Conservation (phyloP, 495 filamentous ascomycete species). For the Penicillium chermesinum region DNA sequence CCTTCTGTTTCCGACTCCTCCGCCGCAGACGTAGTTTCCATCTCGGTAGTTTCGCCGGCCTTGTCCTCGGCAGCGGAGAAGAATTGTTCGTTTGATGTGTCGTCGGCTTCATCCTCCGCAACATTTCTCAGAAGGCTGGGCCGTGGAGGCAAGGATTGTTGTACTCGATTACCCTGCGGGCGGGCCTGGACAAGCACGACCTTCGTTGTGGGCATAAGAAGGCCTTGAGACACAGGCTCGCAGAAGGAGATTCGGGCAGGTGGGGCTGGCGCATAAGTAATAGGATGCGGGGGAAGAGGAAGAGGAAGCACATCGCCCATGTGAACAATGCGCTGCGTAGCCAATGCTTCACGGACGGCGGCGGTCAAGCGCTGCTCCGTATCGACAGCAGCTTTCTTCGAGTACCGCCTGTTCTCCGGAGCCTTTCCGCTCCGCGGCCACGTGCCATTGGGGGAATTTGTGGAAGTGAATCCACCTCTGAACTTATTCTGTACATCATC, state of each 20-base stretch:
- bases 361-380: constrained; percentile 63
- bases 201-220: constrained; percentile 64
- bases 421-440: constrained; percentile 35
- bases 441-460: constrained; percentile 32
- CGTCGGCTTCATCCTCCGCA: constrained; percentile 65
- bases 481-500: constrained; percentile 60
- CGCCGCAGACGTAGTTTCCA: constrained; percentile 46
- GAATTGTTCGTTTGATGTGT: constrained; percentile 82
- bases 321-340: constrained; percentile 68
- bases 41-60: constrained; percentile 50
- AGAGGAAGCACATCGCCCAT: constrained; percentile 78
- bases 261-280: constrained; percentile 79
- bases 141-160: constrained; percentile 24
- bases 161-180: constrained; percentile 29
- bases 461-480: constrained; percentile 52
- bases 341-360: constrained; percentile 72
- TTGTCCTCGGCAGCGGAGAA: constrained; percentile 81
- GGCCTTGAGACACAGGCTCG: constrained; percentile 77
- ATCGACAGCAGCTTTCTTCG: constrained; percentile 35
- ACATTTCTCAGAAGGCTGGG: constrained; percentile 48
- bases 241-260: constrained; percentile 61
- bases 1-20: constrained; percentile 51
- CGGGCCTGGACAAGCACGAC: constrained; percentile 66
- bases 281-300: constrained; percentile 78
- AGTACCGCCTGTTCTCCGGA: constrained; percentile 32